Conservation (phyloP, 805 yeast genomes). For the Millerozyma acaciae region DNA sequence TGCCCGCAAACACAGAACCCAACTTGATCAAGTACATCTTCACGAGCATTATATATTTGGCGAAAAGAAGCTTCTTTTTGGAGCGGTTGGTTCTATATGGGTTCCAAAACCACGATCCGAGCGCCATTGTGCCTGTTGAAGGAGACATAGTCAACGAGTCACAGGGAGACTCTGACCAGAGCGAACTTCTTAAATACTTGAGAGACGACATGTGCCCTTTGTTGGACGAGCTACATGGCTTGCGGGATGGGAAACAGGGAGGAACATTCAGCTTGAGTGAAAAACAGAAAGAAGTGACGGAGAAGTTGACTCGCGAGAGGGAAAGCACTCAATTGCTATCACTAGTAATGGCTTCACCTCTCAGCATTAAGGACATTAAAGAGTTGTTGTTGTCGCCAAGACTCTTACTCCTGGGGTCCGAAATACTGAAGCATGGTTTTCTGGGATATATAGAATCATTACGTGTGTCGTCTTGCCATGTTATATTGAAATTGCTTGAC, state of each 20-base stretch:
- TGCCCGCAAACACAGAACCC: background rate
- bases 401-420: too few species aligned
- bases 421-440: too few species aligned
- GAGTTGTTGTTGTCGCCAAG: constrained; percentile 10
- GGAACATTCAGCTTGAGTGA: too few species aligned
- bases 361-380: constrained; percentile 8
- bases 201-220: constrained; percentile 24
- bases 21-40: constrained; percentile 1
- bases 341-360: constrained; percentile 16
- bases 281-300: too few species aligned
- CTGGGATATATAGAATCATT: too few species aligned
- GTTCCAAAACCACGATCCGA: constrained; percentile 5
- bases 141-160: constrained; percentile 6
- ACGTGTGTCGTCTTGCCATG: too few species aligned
- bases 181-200: constrained; percentile 17
- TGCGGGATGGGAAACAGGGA: too few species aligned
- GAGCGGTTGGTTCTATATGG: constrained; percentile 13
- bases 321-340: constrained; percentile 23
- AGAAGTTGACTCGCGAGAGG: constrained; percentile 18
- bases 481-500: too few species aligned
- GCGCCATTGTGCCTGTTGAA: background rate
- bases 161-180: background rate
- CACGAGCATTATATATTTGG: constrained; percentile 19
- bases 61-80: constrained; percentile 21
- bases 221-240: constrained; percentile 18